A percentile compares a stretch with the other conserved stretches of the same genome.
These are phyloP conservation scores for Morella rubra DNA, from an alignment of 306 rosid genomes.

Conservation along the genomic window DNA sequence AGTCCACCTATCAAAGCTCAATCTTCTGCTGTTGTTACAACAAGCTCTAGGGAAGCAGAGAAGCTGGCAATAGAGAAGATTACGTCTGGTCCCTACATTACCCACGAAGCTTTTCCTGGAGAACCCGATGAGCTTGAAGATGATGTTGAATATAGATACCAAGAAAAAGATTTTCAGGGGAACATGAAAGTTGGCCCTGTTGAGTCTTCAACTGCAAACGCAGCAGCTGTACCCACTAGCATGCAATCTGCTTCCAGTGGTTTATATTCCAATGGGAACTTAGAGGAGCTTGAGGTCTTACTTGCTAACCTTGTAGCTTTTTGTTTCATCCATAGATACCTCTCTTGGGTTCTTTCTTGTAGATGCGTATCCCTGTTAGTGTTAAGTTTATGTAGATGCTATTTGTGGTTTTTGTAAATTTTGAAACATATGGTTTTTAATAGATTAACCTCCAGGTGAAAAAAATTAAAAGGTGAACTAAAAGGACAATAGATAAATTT, in stretches of 20 bases:
- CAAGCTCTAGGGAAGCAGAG: slow-evolving; percentile 67
- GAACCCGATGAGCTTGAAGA: slow-evolving; percentile 85
- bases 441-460: not conserved
- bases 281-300: slow-evolving; percentile 96
- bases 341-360: not conserved
- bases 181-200: slow-evolving; percentile 26
- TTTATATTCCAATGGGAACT: slow-evolving; percentile 41
- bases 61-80: slow-evolving; percentile 66
- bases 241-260: slow-evolving; percentile 33
- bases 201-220: slow-evolving; percentile 42
- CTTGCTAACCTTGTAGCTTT: slow-evolving; percentile 24
- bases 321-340: not conserved
- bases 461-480: not conserved
- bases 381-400: no score
- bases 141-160: slow-evolving; percentile 42
- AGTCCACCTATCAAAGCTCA: slow-evolving; percentile 26
- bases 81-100: slow-evolving; percentile 54
- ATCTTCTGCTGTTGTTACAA: slow-evolving; percentile 31
- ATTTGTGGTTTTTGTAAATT: slow-evolving; percentile 5
- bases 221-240: slow-evolving; percentile 31
- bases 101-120: slow-evolving; percentile 48
- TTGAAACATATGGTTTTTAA: not conserved
- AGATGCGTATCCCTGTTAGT: not conserved
- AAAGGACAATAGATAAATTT: not conserved
- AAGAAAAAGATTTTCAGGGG: slow-evolving; percentile 43